phyloP scores from a whole-genome alignment of 495 filamentous ascomycete species.

The Sabuloglossum arenarium region DNA sequence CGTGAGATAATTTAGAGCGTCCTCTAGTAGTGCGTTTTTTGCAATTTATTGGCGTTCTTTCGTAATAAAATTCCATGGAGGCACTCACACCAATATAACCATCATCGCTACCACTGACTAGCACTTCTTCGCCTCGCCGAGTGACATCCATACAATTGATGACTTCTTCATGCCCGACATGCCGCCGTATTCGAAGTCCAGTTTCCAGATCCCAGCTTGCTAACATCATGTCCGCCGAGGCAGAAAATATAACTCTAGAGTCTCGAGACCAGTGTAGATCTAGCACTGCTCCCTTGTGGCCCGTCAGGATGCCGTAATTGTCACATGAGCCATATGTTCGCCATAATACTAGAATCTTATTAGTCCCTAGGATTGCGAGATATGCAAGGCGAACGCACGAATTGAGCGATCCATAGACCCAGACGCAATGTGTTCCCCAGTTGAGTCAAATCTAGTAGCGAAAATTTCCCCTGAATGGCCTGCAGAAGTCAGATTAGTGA shows the following conservation, averaged over 20 bases:
- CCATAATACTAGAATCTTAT: conserved; percentile 53
- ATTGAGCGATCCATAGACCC: conserved; percentile 91
- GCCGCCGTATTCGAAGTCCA: conserved; percentile 67
- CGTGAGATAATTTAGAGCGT: background rate
- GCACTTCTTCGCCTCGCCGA: conserved; percentile 69
- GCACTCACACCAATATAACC: conserved; percentile 52
- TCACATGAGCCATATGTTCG: conserved; percentile 77
- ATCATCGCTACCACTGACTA: conserved; percentile 81
- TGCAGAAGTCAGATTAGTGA: conserved; percentile 7
- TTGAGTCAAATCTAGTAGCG: conserved; percentile 71
- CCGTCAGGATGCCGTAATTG: conserved; percentile 72
- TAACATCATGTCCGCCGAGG: conserved; percentile 77
- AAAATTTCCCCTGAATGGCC: conserved; percentile 71
- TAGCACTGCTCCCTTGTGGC: conserved; percentile 75
- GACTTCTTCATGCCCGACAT: conserved; percentile 83
- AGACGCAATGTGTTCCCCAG: conserved; percentile 74
- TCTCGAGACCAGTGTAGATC: conserved; percentile 96
- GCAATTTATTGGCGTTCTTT: background rate
- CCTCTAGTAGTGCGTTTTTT: conserved; percentile 2
- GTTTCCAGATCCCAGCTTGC: conserved; percentile 91
- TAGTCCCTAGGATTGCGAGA: background rate
- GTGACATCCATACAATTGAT: conserved; percentile 79
- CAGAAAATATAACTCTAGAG: conserved; percentile 74
- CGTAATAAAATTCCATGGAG: background rate
- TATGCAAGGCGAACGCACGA: conserved; percentile 22